A percentile compares a stretch with the other conserved stretches of the same genome.
Conservation (phyloP, 257 asterid species). For the Plantago major region DNA sequence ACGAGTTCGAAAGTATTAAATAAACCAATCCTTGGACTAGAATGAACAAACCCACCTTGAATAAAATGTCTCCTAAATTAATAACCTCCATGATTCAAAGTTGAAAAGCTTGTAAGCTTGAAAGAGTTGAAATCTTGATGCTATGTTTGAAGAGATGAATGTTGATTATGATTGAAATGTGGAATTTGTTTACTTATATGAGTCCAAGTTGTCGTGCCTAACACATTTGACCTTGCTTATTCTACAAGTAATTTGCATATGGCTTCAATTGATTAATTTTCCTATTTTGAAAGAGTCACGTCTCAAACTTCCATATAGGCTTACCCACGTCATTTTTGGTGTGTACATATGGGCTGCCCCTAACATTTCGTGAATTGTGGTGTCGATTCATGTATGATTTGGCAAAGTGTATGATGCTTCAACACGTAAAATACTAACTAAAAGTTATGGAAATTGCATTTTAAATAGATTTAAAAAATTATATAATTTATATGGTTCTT, state of each 20-base stretch:
- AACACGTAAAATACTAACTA: no score
- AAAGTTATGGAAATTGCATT: no score
- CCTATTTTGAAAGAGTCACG: neutral
- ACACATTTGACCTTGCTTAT: neutral
- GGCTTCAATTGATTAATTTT: neutral
- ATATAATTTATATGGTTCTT: no score
- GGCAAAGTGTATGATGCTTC: no score
- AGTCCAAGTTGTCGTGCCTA: neutral
- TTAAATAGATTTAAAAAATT: no score
- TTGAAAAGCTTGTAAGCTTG: neutral
- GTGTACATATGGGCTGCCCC: no score
- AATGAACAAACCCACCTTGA: slow-evolving; percentile 51
- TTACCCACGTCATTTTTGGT: no score
- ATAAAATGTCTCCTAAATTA: slow-evolving; percentile 20
- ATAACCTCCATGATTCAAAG: neutral
- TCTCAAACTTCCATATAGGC: neutral
- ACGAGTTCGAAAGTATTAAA: slow-evolving; percentile 55
- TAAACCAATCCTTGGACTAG: slow-evolving; percentile 64
- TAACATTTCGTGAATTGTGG: no score
- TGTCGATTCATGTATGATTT: no score
- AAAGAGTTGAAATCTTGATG: neutral
- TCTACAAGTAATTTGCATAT: neutral
- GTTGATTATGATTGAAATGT: neutral
- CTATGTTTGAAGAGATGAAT: neutral
- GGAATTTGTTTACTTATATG: neutral